These are phyloP conservation scores for Aspergillus biplanus DNA, from an alignment of 495 filamentous ascomycete species.

Conservation along the genomic window DNA sequence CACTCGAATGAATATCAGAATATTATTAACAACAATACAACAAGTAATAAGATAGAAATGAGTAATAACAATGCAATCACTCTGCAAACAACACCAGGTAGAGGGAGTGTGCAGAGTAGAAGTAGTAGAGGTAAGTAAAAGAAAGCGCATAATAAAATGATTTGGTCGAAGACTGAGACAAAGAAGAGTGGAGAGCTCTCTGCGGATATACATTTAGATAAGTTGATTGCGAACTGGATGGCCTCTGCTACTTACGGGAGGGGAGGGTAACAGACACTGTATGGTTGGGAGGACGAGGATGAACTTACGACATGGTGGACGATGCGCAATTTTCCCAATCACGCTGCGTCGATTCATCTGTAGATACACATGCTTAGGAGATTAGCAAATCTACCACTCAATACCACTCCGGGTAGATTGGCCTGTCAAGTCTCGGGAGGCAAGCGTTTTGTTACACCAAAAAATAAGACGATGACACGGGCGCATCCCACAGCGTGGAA, in stretches of 20 bases:
- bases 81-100: slow-evolving; percentile 1
- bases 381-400: slow-evolving; percentile 48
- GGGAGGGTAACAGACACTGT: slow-evolving; percentile 4
- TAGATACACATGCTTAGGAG: slow-evolving; percentile 46
- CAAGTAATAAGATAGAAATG: neutral
- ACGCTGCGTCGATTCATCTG: slow-evolving; percentile 48
- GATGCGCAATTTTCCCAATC: slow-evolving; percentile 42
- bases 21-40: slow-evolving; percentile 1
- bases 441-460: slow-evolving; percentile 45
- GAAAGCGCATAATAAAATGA: neutral
- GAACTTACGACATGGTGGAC: slow-evolving; percentile 59
- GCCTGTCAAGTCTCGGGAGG: slow-evolving; percentile 41
- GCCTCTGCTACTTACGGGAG: slow-evolving; percentile 5
- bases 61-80: neutral
- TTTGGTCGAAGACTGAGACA: neutral
- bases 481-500: slow-evolving; percentile 47
- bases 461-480: slow-evolving; percentile 46
- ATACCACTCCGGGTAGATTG: slow-evolving; percentile 38
- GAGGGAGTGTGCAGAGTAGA: slow-evolving; percentile 1
- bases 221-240: slow-evolving; percentile 8
- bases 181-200: neutral
- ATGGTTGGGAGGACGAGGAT: slow-evolving; percentile 31
- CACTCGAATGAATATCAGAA: neutral
- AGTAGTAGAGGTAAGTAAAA: neutral
- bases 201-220: neutral